Conservation (phyloP, 371 early-diverging fungal genomes). For the Rhizopus sp. region DNA sequence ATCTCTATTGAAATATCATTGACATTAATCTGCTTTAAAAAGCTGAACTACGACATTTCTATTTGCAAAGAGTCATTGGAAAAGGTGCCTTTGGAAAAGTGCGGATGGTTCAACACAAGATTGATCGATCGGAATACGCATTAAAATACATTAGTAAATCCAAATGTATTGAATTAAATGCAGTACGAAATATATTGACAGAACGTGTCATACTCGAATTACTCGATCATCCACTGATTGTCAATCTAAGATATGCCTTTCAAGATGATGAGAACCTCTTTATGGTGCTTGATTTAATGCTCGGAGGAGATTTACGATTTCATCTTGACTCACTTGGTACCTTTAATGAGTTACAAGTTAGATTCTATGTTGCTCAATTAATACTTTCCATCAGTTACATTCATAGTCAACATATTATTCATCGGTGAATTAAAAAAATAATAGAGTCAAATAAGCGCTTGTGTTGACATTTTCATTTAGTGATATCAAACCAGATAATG, state of each 20-base stretch:
- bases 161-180: constrained; percentile 54
- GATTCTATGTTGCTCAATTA: constrained; percentile 78
- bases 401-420: constrained; percentile 62
- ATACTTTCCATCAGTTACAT: constrained; percentile 69
- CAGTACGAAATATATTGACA: constrained; percentile 56
- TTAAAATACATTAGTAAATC: constrained; percentile 62
- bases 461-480: constrained; percentile 63
- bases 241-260: constrained; percentile 77
- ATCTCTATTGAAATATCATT: too few relatives aligned
- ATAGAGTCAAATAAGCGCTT: constrained; percentile 16
- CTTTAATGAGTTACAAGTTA: constrained; percentile 72
- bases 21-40: neutral
- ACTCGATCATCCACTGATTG: constrained; percentile 53
- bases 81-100: constrained; percentile 83
- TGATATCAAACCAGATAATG: constrained; percentile 98
- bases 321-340: constrained; percentile 66
- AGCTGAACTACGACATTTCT: constrained; percentile 63
- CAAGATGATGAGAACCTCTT: constrained; percentile 80
- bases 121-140: constrained; percentile 54
- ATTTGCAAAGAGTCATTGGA: constrained; percentile 66
- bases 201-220: constrained; percentile 56
- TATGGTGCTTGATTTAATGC: constrained; percentile 79
- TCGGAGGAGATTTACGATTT: constrained; percentile 88
- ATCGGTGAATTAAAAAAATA: constrained; percentile 54
- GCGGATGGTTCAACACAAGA: constrained; percentile 83